Conservation (phyloP, 371 early-diverging fungal species). For the Smittium culicis region DNA sequence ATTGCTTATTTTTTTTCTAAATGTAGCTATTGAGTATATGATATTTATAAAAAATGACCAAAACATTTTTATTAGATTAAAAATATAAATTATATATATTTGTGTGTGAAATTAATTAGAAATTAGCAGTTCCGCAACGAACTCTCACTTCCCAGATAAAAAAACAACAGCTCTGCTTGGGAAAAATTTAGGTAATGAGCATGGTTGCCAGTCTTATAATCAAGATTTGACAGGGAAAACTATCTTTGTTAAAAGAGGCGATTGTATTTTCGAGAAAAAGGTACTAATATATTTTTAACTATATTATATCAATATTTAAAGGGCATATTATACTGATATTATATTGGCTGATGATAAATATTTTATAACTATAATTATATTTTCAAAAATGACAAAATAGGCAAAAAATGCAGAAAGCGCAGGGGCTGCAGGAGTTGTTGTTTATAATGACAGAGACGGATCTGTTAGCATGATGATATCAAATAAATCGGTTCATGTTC, state of each 20-base stretch:
- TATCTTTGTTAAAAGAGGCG: conserved; percentile 41
- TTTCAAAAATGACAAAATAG: background rate
- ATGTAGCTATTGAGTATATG: too few species aligned
- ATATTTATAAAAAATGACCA: too few species aligned
- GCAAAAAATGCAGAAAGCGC: conserved; percentile 34
- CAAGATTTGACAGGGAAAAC: conserved; percentile 19
- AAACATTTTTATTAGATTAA: too few species aligned
- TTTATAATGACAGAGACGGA: conserved; percentile 26
- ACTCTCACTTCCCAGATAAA: background rate
- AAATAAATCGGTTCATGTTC: conserved; percentile 20
- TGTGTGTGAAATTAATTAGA: too few species aligned
- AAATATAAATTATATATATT: too few species aligned
- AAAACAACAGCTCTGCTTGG: background rate
- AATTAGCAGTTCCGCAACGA: conserved; percentile 8
- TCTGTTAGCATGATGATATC: conserved; percentile 21
- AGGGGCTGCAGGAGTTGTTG: conserved; percentile 30
- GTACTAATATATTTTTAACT: too few species aligned
- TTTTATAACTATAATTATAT: background rate
- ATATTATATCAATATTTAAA: background rate
- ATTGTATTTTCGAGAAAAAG: conserved; percentile 39
- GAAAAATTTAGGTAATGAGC: background rate
- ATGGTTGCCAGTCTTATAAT: background rate
- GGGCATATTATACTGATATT: background rate
- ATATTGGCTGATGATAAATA: background rate
- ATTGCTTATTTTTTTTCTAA: too few species aligned